Evolutionary conservation across 805 yeast species (phyloP).

Genomic region (Starmera quercuum): DNA sequence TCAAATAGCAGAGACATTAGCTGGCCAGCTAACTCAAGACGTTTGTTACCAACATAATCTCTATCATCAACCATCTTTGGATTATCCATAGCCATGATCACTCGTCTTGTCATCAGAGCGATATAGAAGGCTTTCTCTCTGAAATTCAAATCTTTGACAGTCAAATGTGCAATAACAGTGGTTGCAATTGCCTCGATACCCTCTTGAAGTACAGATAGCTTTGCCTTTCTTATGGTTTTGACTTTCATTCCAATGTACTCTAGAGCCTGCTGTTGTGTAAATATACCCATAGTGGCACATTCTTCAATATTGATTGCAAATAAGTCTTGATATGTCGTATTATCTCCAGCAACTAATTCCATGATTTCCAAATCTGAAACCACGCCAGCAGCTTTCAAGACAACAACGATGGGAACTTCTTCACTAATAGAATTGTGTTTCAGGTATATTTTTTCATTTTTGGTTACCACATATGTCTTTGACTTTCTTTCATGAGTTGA

Average conservation of each 20-base stretch:
- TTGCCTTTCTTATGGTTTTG: slow-evolving; percentile 88
- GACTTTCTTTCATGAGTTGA: slow-evolving; percentile 98
- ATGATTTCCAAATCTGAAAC: slow-evolving; percentile 87
- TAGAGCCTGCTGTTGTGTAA: slow-evolving; percentile 90
- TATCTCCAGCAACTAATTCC: slow-evolving; percentile 89
- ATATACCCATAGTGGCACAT: slow-evolving; percentile 75
- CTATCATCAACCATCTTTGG: slow-evolving; percentile 97
- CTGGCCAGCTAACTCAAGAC: slow-evolving; percentile 96
- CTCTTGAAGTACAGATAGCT: slow-evolving; percentile 75
- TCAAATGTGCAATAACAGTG: slow-evolving; percentile 89
- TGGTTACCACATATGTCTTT: slow-evolving; percentile 91
- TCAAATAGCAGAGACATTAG: slow-evolving; percentile 90
- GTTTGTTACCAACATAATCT: slow-evolving; percentile 96
- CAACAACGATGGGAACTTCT: slow-evolving; percentile 90
- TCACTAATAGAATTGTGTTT: slow-evolving; percentile 95
- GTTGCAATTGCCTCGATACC: slow-evolving; percentile 97
- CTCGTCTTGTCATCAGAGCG: slow-evolving; percentile 95
- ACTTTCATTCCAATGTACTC: slow-evolving; percentile 88
- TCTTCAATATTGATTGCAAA: slow-evolving; percentile 94
- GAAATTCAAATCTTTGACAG: slow-evolving; percentile 79
- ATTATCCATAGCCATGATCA: slow-evolving; percentile 89
- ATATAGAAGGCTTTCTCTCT: slow-evolving; percentile 91
- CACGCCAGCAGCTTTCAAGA: slow-evolving; percentile 90
- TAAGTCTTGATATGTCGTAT: slow-evolving; percentile 82
- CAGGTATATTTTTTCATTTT: slow-evolving; percentile 79